These are phyloP conservation scores for Alternaria brassicicola DNA, from an alignment of 2,329 filamentous ascomycete genomes.

Conservation along the genomic window DNA sequence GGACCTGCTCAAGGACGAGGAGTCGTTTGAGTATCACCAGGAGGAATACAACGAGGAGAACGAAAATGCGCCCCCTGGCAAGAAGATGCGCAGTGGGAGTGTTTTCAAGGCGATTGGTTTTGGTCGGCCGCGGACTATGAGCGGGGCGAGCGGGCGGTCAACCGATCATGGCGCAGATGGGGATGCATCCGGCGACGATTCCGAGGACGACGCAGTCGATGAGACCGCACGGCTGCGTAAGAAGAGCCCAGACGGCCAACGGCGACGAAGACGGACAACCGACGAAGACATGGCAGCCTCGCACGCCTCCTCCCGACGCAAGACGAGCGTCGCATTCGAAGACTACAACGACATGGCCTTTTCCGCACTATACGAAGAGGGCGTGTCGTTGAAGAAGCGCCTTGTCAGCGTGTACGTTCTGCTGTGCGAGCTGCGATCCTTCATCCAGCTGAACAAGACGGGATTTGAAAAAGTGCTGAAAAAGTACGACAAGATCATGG, in stretches of 20 bases:
- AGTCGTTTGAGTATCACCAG: conserved; percentile 67
- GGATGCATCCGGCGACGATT: conserved; percentile 64
- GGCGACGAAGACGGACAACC: conserved; percentile 25
- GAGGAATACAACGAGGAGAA: conserved; percentile 46
- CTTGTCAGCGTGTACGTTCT: conserved; percentile 87
- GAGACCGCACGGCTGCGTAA: conserved; percentile 53
- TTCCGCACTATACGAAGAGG: conserved; percentile 70
- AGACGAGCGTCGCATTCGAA: conserved; percentile 71
- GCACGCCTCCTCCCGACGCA: conserved; percentile 65
- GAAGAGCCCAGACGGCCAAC: conserved; percentile 47
- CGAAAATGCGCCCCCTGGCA: conserved; percentile 46
- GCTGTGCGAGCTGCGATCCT: conserved; percentile 93
- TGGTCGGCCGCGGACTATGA: conserved; percentile 53
- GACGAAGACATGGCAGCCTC: conserved; percentile 66
- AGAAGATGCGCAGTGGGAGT: conserved; percentile 55
- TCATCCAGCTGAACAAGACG: conserved; percentile 93
- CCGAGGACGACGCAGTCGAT: conserved; percentile 62
- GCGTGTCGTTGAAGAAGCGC: conserved; percentile 90
- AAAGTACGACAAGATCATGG: conserved; percentile 96
- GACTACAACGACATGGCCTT: conserved; percentile 80
- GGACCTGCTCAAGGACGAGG: conserved; percentile 75
- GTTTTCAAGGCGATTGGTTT: conserved; percentile 60
- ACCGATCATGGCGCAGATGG: conserved; percentile 30
- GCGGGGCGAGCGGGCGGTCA: conserved; percentile 51
- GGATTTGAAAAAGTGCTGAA: conserved; percentile 96